phyloP scores from a whole-genome alignment of 2,329 filamentous ascomycete genomes.

The Tolypocladium capitatum region DNA sequence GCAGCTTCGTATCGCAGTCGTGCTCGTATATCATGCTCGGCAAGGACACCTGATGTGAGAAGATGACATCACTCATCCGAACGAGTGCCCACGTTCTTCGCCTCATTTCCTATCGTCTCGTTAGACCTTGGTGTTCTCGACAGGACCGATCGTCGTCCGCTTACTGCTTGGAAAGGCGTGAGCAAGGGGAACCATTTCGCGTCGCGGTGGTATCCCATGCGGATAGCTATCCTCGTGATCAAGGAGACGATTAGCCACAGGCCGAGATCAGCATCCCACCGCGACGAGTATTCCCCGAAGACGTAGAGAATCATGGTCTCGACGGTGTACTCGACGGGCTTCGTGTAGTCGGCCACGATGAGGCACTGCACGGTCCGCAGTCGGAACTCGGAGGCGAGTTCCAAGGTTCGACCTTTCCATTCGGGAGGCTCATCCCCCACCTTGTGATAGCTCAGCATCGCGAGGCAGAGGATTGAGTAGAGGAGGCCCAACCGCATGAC shows the following conservation, averaged over 20 bases:
- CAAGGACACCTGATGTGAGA: constrained; percentile 60
- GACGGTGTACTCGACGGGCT: constrained; percentile 60
- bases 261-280: constrained; percentile 60
- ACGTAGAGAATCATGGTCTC: constrained; percentile 66
- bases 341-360: constrained; percentile 63
- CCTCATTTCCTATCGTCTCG: constrained; percentile 48
- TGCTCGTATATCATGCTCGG: constrained; percentile 58
- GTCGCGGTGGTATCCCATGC: constrained; percentile 70
- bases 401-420: constrained; percentile 53
- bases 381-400: constrained; percentile 51
- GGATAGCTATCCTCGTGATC: constrained; percentile 44
- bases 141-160: constrained; percentile 11
- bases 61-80: constrained; percentile 60
- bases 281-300: constrained; percentile 60
- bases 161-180: constrained; percentile 56
- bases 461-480: constrained; percentile 63
- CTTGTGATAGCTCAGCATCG: constrained; percentile 67
- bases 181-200: constrained; percentile 60
- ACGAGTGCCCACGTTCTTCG: constrained; percentile 57
- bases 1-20: constrained; percentile 63
- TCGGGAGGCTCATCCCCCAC: constrained; percentile 69
- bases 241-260: constrained; percentile 45
- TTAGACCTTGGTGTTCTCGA: constrained; percentile 1
- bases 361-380: constrained; percentile 66
- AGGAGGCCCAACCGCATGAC: constrained; percentile 69